A percentile compares a stretch with the other conserved stretches of the same genome.
Conservation (phyloP, 1,284 basidiomycete species). For the Ganoderma multipileum region DNA sequence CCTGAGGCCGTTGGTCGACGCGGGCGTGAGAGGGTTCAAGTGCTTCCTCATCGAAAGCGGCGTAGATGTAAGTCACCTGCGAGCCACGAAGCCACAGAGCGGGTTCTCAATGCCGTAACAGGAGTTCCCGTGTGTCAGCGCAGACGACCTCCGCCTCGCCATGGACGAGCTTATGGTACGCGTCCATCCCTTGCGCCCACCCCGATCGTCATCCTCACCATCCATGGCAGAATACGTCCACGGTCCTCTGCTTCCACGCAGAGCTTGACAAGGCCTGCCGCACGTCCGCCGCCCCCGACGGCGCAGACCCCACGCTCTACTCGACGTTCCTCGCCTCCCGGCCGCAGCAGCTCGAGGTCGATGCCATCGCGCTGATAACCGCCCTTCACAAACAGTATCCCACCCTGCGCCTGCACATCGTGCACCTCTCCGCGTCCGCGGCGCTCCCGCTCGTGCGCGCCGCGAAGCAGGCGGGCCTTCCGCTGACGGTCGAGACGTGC, state of each 20-base stretch:
- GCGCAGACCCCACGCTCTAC: constrained; percentile 64
- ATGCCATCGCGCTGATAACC: constrained; percentile 81
- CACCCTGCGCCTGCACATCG: constrained; percentile 85
- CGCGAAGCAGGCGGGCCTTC: constrained; percentile 68
- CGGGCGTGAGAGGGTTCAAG: constrained; percentile 93
- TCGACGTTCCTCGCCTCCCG: constrained; percentile 85
- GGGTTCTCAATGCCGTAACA: constrained; percentile 39
- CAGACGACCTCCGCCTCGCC: constrained; percentile 71
- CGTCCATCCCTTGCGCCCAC: background rate
- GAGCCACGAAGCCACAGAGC: background rate
- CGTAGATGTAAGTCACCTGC: constrained; percentile 69
- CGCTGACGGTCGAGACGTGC: constrained; percentile 91
- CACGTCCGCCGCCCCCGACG: constrained; percentile 3
- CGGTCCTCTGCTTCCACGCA: constrained; percentile 88
- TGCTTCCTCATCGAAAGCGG: constrained; percentile 95
- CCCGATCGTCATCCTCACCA: constrained; percentile 1
- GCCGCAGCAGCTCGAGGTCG: constrained; percentile 77
- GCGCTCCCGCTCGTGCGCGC: constrained; percentile 79
- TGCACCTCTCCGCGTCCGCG: constrained; percentile 87
- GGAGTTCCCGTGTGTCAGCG: constrained; percentile 90
- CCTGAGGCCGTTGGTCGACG: constrained; percentile 69
- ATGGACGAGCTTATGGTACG: constrained; percentile 79
- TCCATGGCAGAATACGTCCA: constrained; percentile 60
- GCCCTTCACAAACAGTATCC: constrained; percentile 68
- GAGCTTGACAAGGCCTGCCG: constrained; percentile 65